Base-by-base conservation (phyloP, 2,329 filamentous ascomycete genomes). In the Chrysoporthe cubensis region DNA sequence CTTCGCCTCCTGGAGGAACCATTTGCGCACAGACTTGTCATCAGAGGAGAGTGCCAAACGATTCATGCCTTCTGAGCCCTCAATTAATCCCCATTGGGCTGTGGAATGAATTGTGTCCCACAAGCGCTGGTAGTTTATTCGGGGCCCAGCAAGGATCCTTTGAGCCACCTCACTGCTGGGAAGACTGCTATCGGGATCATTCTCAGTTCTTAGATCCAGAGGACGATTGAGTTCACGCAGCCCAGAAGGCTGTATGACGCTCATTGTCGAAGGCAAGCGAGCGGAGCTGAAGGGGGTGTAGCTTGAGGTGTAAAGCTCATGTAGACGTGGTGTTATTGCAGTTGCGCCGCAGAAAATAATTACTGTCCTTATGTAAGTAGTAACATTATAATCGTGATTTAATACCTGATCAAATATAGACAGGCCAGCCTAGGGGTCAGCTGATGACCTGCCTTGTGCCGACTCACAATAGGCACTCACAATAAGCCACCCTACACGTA, bases 1-100 rank as follows among this genome's bases (percentile, higher is more conserved):
- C 56, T 71, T 66, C 21, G 71, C 66, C 44, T 70, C 68, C 4
- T 69, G 54, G 34, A 70, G 60, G 26, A 73, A 73, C 70, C 71
- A 73, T 40, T 71, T 62, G 4, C 71, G 66, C 9, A 71, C 71
- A 7, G 62, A 61, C 32, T 65, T 63, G 67, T 72, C 71, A 40
- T 73, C 71, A 9, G 4, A 8, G n/a, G n/a, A 21, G n/a, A 50
- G 48, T n/a, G 48, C 48, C 48, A 50, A 4, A n/a, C 48, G 48
- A n/a, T 50, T 21, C 48, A 50, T 50, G 48, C 48, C 48, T 26
- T 50, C 48, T 26, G 48, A 50, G 48, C 48, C 48, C n/a, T 50
- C 48, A 50, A 50, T 50, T 11, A 21, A 7, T 8, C 48, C 48
- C 48, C 48, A 50, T 50, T 50, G 18, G 6, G 48, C 48, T 50